phyloP scores from a whole-genome alignment of 345 rosid species.

The Lepidium africanum region DNA sequence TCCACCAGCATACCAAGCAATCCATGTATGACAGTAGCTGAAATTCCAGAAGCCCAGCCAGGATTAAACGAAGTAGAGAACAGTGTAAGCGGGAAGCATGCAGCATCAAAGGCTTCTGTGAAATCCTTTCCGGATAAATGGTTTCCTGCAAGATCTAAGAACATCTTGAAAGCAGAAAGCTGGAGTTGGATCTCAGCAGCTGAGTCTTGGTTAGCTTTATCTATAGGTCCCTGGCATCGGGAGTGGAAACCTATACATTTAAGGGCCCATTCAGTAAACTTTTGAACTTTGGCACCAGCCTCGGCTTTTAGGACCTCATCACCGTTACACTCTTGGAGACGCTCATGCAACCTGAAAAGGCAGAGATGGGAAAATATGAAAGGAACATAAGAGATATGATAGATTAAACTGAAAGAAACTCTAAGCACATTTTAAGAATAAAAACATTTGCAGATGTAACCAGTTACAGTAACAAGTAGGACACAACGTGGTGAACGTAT shows the following conservation, averaged over 20 bases:
- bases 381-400: neutral
- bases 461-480: neutral
- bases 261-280: slow-evolving; percentile 95
- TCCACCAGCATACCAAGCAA: slow-evolving; percentile 85
- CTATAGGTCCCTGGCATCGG: slow-evolving; percentile 60
- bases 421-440: neutral
- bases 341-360: slow-evolving; percentile 80
- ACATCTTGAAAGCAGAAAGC: slow-evolving; percentile 83
- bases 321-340: slow-evolving; percentile 87
- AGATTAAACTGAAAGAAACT: neutral
- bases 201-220: slow-evolving; percentile 55
- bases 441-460: neutral
- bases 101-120: slow-evolving; percentile 98
- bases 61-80: slow-evolving; percentile 89
- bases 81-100: slow-evolving; percentile 91
- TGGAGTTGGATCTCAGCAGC: slow-evolving; percentile 88
- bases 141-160: slow-evolving; percentile 82
- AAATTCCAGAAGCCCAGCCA: slow-evolving; percentile 94
- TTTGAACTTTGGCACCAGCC: slow-evolving; percentile 91
- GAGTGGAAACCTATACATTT: slow-evolving; percentile 92
- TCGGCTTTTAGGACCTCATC: slow-evolving; percentile 89
- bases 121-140: slow-evolving; percentile 94
- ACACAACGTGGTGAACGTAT: neutral
- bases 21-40: slow-evolving; percentile 81
- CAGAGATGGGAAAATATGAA: neutral